Evolutionary conservation across 768 basidiomycete species (phyloP).

Genomic region (Pleurotus platypus): DNA sequence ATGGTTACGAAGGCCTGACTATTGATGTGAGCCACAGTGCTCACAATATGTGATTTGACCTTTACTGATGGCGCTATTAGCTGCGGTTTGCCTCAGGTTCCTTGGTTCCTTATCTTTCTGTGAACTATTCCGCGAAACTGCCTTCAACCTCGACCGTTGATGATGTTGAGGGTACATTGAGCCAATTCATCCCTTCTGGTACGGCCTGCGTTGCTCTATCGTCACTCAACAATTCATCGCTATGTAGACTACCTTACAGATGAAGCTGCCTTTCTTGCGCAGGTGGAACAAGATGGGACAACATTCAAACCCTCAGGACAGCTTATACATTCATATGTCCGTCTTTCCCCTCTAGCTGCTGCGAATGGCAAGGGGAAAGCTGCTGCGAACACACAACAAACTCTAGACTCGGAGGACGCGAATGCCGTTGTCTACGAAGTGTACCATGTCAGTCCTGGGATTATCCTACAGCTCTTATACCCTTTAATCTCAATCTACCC

Average conservation of each 20-base stretch:
- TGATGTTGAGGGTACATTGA: conserved; percentile 78
- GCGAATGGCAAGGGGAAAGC: conserved; percentile 55
- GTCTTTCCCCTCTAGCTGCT: conserved; percentile 36
- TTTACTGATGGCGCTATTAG: conserved; percentile 32
- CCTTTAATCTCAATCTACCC: not conserved
- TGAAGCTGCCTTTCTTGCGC: conserved; percentile 59
- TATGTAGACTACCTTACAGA: conserved; percentile 67
- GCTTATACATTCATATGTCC: conserved; percentile 73
- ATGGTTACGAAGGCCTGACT: conserved; percentile 82
- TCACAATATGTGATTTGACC: not conserved
- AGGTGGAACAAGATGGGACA: conserved; percentile 74
- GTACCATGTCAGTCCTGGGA: conserved; percentile 68
- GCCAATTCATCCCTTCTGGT: conserved; percentile 77
- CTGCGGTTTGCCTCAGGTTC: conserved; percentile 87
- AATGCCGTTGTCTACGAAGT: conserved; percentile 80
- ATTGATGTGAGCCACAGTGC: conserved; percentile 63
- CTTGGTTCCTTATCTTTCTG: conserved; percentile 67
- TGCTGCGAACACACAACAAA: conserved; percentile 27
- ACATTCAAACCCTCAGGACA: conserved; percentile 76
- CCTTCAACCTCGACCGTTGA: conserved; percentile 69
- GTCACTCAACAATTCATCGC: not conserved
- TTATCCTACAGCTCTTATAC: not conserved
- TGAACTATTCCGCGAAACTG: conserved; percentile 68
- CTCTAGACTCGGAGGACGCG: conserved; percentile 46
- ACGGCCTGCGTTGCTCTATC: conserved; percentile 11